Percentiles rank a stretch among this genome's conserved stretches.
phyloP scores from a whole-genome alignment of 805 yeast species.

The Saccharomycopsis fodiens region DNA sequence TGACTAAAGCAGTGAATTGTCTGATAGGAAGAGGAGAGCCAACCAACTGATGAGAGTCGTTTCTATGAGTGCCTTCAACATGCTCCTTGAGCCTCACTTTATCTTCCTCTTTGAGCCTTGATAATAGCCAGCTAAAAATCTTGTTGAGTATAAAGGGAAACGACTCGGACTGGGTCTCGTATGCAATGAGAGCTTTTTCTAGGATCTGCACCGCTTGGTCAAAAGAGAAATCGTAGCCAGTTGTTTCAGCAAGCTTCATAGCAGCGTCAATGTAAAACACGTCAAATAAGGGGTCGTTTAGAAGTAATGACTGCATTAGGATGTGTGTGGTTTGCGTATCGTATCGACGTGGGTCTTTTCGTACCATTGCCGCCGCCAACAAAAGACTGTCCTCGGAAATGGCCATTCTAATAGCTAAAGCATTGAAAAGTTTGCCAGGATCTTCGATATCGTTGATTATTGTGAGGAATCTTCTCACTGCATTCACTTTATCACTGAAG shows the following conservation, averaged over 20 bases:
- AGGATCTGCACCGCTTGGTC: slow-evolving; percentile 5
- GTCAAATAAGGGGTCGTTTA: slow-evolving; percentile 6
- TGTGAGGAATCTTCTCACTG: neutral
- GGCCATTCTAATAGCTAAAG: neutral
- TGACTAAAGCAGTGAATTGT: neutral
- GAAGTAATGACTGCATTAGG: slow-evolving; percentile 5
- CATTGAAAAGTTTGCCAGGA: neutral
- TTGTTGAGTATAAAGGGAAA: slow-evolving; percentile 4
- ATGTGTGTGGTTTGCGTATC: neutral
- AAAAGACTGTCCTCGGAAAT: neutral
- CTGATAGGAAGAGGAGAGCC: neutral
- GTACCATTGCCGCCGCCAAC: neutral
- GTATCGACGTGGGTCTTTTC: too few species aligned
- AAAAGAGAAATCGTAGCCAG: neutral
- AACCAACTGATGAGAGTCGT: too few species aligned
- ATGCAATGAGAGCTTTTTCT: slow-evolving; percentile 7
- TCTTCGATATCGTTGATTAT: neutral
- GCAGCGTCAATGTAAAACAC: slow-evolving; percentile 9
- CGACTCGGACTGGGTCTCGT: slow-evolving; percentile 1
- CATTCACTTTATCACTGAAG: neutral
- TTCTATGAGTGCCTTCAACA: too few species aligned
- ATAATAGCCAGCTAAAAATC: slow-evolving; percentile 3
- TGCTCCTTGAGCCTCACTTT: neutral
- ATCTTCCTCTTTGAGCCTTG: neutral
- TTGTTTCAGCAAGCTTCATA: slow-evolving; percentile 4